These are phyloP conservation scores for Neopestalotiopsis rosae DNA, from an alignment of 2,329 filamentous ascomycete genomes.

Conservation along the genomic window DNA sequence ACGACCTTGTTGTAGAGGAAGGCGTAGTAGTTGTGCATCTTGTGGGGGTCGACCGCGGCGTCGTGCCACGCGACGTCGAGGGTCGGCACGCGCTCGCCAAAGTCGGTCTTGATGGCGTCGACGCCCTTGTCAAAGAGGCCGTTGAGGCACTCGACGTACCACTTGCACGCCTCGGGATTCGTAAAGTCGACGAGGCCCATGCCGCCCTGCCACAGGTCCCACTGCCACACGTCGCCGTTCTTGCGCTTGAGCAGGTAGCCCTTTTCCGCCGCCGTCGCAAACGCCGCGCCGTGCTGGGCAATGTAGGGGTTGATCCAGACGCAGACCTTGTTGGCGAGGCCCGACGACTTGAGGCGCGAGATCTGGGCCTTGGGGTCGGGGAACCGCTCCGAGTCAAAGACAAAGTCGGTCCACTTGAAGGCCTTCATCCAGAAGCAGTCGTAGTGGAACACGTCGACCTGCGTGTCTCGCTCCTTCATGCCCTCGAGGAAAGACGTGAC, in stretches of 20 bases:
- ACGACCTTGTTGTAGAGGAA: slow-evolving; percentile 75
- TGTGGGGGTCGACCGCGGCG: slow-evolving; percentile 58
- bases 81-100: slow-evolving; percentile 74
- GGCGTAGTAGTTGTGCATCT: slow-evolving; percentile 82
- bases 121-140: slow-evolving; percentile 71
- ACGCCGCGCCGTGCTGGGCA: slow-evolving; percentile 70
- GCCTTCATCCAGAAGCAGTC: slow-evolving; percentile 81
- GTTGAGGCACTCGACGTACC: slow-evolving; percentile 68
- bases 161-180: slow-evolving; percentile 69
- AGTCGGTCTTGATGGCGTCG: slow-evolving; percentile 78
- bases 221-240: slow-evolving; percentile 75
- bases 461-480: slow-evolving; percentile 68
- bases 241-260: slow-evolving; percentile 73
- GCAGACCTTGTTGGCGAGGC: slow-evolving; percentile 68
- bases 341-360: slow-evolving; percentile 64
- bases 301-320: slow-evolving; percentile 82
- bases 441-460: slow-evolving; percentile 76
- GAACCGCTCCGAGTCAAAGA: slow-evolving; percentile 72
- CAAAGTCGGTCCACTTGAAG: slow-evolving; percentile 78
- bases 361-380: slow-evolving; percentile 71
- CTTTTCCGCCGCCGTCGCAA: slow-evolving; percentile 66
- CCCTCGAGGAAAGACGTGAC: slow-evolving; percentile 72
- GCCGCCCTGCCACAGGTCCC: slow-evolving; percentile 79
- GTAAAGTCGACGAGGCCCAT: slow-evolving; percentile 79
- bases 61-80: slow-evolving; percentile 71